Evolutionary conservation across 768 basidiomycete genomes (phyloP).

Genomic region (Boletus vermiculosoides): DNA sequence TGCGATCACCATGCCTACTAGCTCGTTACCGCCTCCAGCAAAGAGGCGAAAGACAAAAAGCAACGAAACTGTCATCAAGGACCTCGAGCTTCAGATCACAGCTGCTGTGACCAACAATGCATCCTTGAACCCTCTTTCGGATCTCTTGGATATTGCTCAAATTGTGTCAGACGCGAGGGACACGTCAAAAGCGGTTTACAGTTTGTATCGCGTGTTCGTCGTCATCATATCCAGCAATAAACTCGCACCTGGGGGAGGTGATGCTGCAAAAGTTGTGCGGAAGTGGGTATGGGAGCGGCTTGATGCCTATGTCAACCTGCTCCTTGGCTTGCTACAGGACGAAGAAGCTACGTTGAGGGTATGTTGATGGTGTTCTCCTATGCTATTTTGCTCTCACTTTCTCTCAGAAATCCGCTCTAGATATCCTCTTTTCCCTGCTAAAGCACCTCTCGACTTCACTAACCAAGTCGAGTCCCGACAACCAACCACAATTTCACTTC

Average conservation of each 20-base stretch:
- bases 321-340: conserved; percentile 71
- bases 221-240: conserved; percentile 57
- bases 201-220: conserved; percentile 77
- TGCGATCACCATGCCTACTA: conserved; percentile 30
- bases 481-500: conserved; percentile 64
- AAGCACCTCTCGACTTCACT: conserved; percentile 73
- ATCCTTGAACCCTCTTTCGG: conserved; percentile 76
- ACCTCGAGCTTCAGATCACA: conserved; percentile 56
- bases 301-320: conserved; percentile 63
- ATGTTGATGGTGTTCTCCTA: conserved; percentile 25
- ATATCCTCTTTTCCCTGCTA: conserved; percentile 74
- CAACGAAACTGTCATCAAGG: conserved; percentile 33
- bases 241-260: conserved; percentile 48
- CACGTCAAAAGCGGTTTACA: conserved; percentile 75
- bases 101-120: conserved; percentile 49
- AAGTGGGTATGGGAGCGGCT: conserved; percentile 80
- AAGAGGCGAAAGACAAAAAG: conserved; percentile 50
- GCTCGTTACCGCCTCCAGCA: conserved; percentile 50
- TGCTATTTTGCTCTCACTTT: conserved; percentile 2
- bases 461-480: conserved; percentile 41
- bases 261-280: conserved; percentile 59
- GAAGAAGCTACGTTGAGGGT: conserved; percentile 76
- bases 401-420: conserved; percentile 61
- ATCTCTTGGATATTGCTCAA: conserved; percentile 63
- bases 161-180: conserved; percentile 49